Conservation (phyloP, 495 filamentous ascomycete genomes). For the Xylaria grammica region DNA sequence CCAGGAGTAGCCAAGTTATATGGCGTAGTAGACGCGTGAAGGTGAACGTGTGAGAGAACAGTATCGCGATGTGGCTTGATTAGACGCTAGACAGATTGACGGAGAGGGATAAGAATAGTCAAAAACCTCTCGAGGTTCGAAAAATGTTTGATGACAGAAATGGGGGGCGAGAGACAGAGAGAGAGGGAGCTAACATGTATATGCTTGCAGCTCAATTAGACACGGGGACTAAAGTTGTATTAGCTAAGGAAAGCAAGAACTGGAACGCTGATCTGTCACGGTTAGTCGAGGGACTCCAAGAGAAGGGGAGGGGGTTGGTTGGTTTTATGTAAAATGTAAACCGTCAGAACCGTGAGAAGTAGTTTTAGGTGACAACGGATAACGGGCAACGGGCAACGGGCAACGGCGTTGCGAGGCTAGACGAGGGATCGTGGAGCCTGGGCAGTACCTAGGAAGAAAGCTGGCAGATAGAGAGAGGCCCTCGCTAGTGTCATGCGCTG, state of each 20-base stretch:
- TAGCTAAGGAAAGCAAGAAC: not conserved
- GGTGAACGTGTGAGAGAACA: too few species aligned
- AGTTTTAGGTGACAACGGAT: slow-evolving; percentile 5
- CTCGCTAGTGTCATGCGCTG: slow-evolving; percentile 10
- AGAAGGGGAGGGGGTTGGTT: not conserved
- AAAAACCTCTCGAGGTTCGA: not conserved
- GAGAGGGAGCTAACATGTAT: too few species aligned
- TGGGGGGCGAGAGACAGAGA: not conserved
- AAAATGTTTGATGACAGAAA: not conserved
- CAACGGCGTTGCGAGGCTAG: not conserved
- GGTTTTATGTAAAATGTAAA: slow-evolving; percentile 5
- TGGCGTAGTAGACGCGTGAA: not conserved
- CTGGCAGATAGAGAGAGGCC: slow-evolving; percentile 7
- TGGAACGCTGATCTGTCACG: not conserved
- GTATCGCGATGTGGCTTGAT: too few species aligned
- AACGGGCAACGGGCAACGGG: too few species aligned
- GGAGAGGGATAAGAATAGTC: too few species aligned
- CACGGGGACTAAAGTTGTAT: not conserved
- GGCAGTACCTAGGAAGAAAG: too few species aligned
- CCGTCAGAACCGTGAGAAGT: not conserved
- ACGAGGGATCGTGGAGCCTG: slow-evolving; percentile 8
- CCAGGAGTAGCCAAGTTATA: not conserved
- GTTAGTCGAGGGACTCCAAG: not conserved
- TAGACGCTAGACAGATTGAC: too few species aligned
- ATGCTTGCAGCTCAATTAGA: not conserved